phyloP scores from a whole-genome alignment of 352 stramenopile species.

The Poterioochromonas sp. region DNA sequence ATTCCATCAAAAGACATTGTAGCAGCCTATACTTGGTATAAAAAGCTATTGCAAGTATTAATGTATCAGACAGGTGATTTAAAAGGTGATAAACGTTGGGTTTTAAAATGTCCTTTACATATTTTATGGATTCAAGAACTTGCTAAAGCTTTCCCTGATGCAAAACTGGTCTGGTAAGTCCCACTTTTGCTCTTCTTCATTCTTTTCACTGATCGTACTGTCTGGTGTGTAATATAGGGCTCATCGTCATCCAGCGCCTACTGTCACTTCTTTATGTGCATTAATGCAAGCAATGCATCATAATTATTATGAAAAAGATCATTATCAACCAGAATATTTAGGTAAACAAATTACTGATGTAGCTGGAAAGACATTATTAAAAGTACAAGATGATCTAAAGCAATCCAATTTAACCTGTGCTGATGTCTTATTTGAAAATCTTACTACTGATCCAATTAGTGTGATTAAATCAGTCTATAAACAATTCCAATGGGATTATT shows the following conservation, averaged over 20 bases:
- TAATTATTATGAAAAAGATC: neutral
- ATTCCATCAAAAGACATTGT: neutral
- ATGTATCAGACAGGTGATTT: neutral
- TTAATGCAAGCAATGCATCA: neutral
- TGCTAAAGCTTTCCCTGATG: slow-evolving; percentile 4
- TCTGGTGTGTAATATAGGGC: neutral
- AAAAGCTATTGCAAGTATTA: neutral
- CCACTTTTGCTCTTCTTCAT: neutral
- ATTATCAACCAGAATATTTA: neutral
- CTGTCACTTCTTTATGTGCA: neutral
- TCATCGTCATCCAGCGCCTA: slow-evolving; percentile 1
- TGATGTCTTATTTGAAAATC: slow-evolving; percentile 41
- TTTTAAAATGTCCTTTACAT: slow-evolving; percentile 2
- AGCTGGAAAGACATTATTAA: neutral
- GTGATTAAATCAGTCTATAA: slow-evolving; percentile 36
- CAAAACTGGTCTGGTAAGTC: slow-evolving; percentile 11
- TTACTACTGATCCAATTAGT: slow-evolving; percentile 36
- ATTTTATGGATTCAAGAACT: neutral
- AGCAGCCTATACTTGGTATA: slow-evolving; percentile 2
- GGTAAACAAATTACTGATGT: neutral
- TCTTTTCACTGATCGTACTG: neutral
- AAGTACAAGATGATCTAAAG: neutral
- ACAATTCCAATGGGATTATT: slow-evolving; percentile 34
- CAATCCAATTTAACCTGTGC: neutral
- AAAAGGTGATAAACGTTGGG: neutral